Conservation (phyloP, 495 filamentous ascomycete species). For the Barbatosphaeria neglecta region DNA sequence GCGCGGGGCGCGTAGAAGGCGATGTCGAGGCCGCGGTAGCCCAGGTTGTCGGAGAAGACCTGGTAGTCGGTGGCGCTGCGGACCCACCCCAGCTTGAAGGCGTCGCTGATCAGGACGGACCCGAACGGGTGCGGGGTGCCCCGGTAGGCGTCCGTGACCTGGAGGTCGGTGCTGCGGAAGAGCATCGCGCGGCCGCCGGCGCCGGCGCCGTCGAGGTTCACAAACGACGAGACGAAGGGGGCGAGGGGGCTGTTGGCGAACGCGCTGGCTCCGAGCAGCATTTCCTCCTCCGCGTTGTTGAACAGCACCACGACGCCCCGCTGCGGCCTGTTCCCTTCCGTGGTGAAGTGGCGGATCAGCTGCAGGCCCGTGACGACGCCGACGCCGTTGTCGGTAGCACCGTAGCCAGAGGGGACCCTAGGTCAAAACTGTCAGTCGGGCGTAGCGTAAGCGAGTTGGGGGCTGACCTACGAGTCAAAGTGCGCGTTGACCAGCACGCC, state of each 20-base stretch:
- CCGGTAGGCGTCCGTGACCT: conserved; percentile 72
- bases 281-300: conserved; percentile 96
- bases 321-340: conserved; percentile 60
- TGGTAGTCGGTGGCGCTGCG: conserved; percentile 82
- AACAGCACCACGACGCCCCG: conserved; percentile 74
- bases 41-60: conserved; percentile 68
- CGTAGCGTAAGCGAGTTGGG: background rate
- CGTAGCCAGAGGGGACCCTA: conserved; percentile 77
- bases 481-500: conserved; percentile 90
- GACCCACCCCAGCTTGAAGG: conserved; percentile 66
- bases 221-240: conserved; percentile 66
- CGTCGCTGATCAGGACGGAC: conserved; percentile 67
- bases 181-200: conserved; percentile 81
- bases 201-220: conserved; percentile 92
- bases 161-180: conserved; percentile 76
- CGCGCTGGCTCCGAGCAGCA: conserved; percentile 77
- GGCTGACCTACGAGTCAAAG: conserved; percentile 51
- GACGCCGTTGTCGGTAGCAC: conserved; percentile 89
- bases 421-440: conserved; percentile 3
- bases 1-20: conserved; percentile 80
- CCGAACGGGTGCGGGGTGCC: conserved; percentile 67
- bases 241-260: conserved; percentile 73
- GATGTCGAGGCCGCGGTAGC: conserved; percentile 80
- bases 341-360: conserved; percentile 79
- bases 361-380: conserved; percentile 80